phyloP scores from a whole-genome alignment of 2,329 filamentous ascomycete species.

The Leptographium flavum region DNA sequence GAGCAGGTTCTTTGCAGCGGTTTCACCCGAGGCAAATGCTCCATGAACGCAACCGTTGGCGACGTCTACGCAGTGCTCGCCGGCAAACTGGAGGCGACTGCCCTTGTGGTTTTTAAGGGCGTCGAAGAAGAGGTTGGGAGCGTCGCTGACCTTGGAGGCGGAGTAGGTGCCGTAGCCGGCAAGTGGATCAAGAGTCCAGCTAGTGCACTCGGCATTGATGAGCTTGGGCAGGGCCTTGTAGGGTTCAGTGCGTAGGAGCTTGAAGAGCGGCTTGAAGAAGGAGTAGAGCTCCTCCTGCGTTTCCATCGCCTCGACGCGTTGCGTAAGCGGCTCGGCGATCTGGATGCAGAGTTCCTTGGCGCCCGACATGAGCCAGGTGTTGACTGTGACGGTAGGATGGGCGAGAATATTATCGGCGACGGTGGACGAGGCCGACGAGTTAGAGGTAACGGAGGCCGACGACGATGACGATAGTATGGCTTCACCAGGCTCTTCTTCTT shows the following conservation, averaged over 20 bases:
- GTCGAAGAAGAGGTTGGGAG: constrained; percentile 72
- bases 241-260: constrained; percentile 44
- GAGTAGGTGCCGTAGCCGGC: constrained; percentile 56
- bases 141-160: constrained; percentile 67
- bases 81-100: constrained; percentile 59
- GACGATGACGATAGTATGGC: not conserved
- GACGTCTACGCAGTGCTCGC: constrained; percentile 63
- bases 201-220: constrained; percentile 52
- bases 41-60: constrained; percentile 32
- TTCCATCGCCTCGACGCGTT: constrained; percentile 40
- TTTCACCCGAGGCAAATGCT: constrained; percentile 8
- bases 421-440: not conserved
- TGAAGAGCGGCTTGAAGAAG: constrained; percentile 46
- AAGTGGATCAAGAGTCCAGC: constrained; percentile 60
- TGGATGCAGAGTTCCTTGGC: constrained; percentile 35
- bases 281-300: constrained; percentile 50
- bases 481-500: not conserved
- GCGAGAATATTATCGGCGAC: not conserved
- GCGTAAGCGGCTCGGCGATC: constrained; percentile 36
- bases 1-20: constrained; percentile 18
- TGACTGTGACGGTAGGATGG: constrained; percentile 2
- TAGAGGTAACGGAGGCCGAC: not conserved
- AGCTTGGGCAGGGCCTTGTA: constrained; percentile 66
- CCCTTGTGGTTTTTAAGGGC: constrained; percentile 41
- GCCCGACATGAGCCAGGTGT: constrained; percentile 20